These are phyloP conservation scores for Phaeosphaeria sp. DNA, from an alignment of 2,329 filamentous ascomycete species.

Conservation along the genomic window DNA sequence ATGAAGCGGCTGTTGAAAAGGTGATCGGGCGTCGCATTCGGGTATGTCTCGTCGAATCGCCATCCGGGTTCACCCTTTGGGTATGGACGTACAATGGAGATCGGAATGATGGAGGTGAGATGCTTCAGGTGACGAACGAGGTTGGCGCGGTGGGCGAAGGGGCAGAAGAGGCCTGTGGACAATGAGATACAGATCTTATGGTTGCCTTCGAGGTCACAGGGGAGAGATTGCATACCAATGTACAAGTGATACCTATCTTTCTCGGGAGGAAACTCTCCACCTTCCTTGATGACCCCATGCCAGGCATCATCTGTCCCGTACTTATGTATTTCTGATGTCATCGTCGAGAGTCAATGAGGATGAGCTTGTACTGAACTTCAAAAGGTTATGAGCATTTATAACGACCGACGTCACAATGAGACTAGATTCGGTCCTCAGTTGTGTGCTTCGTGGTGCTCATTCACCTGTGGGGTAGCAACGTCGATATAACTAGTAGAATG, in stretches of 20 bases:
- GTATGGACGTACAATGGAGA: constrained; percentile 69
- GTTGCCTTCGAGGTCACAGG: background rate
- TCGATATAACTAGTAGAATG: background rate
- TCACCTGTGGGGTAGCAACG: background rate
- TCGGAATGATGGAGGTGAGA: constrained; percentile 60
- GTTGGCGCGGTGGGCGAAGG: constrained; percentile 68
- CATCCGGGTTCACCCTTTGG: constrained; percentile 71
- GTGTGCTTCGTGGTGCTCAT: background rate
- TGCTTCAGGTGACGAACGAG: constrained; percentile 65
- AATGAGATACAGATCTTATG: background rate
- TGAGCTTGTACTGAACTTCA: no score
- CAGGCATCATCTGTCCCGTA: constrained; percentile 55
- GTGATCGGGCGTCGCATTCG: constrained; percentile 65
- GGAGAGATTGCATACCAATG: constrained; percentile 48
- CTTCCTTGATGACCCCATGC: constrained; percentile 59
- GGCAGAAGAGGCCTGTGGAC: constrained; percentile 65
- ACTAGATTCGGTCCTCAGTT: background rate
- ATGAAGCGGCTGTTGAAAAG: constrained; percentile 66
- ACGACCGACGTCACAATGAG: no score
- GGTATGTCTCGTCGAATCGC: constrained; percentile 65
- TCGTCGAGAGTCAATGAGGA: no score
- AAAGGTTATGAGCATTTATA: no score
- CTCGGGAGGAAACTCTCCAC: constrained; percentile 58
- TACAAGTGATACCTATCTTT: constrained; percentile 63
- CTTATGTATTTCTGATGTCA: constrained; percentile 39